These are phyloP conservation scores for Biscutella auriculata DNA, from an alignment of 441 rosid species.

Conservation along the genomic window DNA sequence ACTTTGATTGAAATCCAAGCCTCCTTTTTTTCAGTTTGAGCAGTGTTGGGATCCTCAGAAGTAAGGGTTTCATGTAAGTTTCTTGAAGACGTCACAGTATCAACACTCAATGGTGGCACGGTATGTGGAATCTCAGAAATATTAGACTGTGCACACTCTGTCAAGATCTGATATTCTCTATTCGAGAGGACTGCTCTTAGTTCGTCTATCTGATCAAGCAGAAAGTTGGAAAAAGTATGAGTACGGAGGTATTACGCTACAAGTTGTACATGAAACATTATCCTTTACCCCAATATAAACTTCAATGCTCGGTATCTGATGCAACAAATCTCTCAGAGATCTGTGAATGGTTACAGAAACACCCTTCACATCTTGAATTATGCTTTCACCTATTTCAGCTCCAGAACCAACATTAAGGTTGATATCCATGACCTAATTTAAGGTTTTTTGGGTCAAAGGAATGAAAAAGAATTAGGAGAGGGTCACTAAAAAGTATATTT, in stretches of 20 bases:
- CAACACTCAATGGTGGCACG: conserved; percentile 47
- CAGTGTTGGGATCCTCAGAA: conserved; percentile 30
- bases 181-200: conserved; percentile 75
- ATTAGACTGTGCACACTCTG: conserved; percentile 87
- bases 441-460: background rate
- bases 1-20: conserved; percentile 63
- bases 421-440: conserved; percentile 74
- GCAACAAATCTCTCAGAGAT: conserved; percentile 87
- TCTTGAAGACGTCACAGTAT: conserved; percentile 33
- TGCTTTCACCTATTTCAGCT: conserved; percentile 76
- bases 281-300: conserved; percentile 55
- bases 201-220: conserved; percentile 63
- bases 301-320: conserved; percentile 70
- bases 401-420: conserved; percentile 89
- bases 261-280: conserved; percentile 8
- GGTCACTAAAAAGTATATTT: background rate
- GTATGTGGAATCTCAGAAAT: conserved; percentile 71
- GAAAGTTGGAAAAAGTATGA: conserved; percentile 22
- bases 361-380: conserved; percentile 86
- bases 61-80: conserved; percentile 33
- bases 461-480: background rate
- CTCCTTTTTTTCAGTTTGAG: conserved; percentile 28
- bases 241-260: conserved; percentile 8
- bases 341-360: conserved; percentile 73
- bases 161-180: conserved; percentile 80